Evolutionary conservation across 352 stramenopile species (phyloP).

Genomic region (Globisporangium okanoganense): DNA sequence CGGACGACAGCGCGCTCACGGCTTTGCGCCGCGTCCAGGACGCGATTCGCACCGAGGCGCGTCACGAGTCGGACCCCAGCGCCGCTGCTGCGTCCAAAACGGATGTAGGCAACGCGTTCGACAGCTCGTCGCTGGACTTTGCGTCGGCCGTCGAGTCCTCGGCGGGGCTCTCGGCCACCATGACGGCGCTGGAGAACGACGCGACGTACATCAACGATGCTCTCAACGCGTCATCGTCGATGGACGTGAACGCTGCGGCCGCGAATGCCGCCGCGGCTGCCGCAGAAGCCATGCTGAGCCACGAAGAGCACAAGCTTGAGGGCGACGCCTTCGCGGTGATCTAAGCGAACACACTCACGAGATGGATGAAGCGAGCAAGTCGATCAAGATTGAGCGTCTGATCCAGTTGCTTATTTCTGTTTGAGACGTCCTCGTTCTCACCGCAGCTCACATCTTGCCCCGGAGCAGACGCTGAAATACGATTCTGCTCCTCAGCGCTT

Average conservation of each 20-base stretch:
- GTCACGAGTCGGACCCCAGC: slow-evolving; percentile 14
- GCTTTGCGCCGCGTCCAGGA: slow-evolving; percentile 62
- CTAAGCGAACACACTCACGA: too few relatives aligned
- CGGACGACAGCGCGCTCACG: slow-evolving; percentile 49
- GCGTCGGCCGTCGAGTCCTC: slow-evolving; percentile 6
- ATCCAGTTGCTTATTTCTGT: too few relatives aligned
- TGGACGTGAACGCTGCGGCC: not conserved
- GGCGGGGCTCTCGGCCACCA: slow-evolving; percentile 8
- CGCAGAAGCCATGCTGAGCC: slow-evolving; percentile 7
- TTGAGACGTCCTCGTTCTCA: too few relatives aligned
- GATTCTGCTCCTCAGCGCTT: too few relatives aligned
- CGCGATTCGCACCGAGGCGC: slow-evolving; percentile 47
- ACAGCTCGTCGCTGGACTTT: slow-evolving; percentile 17
- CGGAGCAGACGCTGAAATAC: too few relatives aligned
- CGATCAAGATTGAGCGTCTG: too few relatives aligned
- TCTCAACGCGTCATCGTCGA: slow-evolving; percentile 6
- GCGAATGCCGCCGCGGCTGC: slow-evolving; percentile 1
- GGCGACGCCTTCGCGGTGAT: slow-evolving; percentile 7
- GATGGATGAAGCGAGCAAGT: too few relatives aligned
- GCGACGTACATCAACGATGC: slow-evolving; percentile 17
- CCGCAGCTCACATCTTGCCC: too few relatives aligned
- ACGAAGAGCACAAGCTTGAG: slow-evolving; percentile 13
- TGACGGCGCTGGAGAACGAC: slow-evolving; percentile 15
- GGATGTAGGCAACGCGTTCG: slow-evolving; percentile 1
- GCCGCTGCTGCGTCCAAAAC: not conserved